Evolutionary conservation across 192 early-diverging fungal species (phyloP).

Genomic region (Neocallimastix lanati): DNA sequence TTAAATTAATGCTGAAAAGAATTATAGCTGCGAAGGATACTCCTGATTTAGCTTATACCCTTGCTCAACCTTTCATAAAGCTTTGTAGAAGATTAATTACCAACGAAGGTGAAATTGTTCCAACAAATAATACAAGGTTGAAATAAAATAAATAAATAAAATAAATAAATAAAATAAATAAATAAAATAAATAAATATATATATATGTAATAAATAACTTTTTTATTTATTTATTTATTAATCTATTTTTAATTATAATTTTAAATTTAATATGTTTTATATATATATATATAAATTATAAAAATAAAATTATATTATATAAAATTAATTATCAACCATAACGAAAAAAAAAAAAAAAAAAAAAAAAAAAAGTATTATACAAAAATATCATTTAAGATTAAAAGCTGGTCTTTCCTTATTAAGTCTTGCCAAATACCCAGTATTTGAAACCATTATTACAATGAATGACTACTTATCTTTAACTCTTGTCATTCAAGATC

Average conservation of each 20-base stretch:
- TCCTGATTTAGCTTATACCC: background rate
- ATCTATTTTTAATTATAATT: too few relatives aligned
- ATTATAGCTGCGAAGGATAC: background rate
- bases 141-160: too few relatives aligned
- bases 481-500: slow-evolving; percentile 26
- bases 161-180: background rate
- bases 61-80: background rate
- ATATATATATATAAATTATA: too few relatives aligned
- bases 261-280: too few relatives aligned
- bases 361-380: background rate
- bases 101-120: background rate
- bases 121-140: background rate
- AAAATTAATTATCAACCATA: too few relatives aligned
- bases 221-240: too few relatives aligned
- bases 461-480: background rate
- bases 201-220: too few relatives aligned
- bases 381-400: background rate
- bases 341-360: too few relatives aligned
- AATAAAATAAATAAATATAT: background rate
- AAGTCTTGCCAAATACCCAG: background rate
- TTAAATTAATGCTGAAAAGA: background rate
- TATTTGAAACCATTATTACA: background rate
- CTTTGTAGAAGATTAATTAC: background rate
- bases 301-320: too few relatives aligned
- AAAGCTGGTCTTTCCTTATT: background rate